phyloP scores from a whole-genome alignment of 192 early-diverging fungal species.

The Entomortierella beljakovae region DNA sequence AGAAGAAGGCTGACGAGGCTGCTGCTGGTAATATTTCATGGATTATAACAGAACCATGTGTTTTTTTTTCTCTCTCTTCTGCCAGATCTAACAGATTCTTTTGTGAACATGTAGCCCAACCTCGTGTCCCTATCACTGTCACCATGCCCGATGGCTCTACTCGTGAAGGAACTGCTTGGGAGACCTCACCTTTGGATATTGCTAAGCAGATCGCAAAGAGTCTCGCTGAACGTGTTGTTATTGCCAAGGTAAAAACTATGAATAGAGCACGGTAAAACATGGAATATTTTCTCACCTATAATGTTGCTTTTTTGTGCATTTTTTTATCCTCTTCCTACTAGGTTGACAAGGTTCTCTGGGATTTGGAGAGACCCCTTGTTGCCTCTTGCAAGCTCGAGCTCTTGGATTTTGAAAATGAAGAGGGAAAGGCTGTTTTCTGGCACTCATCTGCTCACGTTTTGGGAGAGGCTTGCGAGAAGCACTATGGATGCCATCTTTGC shows the following conservation, averaged over 20 bases:
- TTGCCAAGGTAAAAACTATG: constrained; percentile 81
- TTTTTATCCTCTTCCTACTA: background rate
- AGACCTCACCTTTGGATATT: constrained; percentile 95
- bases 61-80: background rate
- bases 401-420: constrained; percentile 93
- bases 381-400: constrained; percentile 83
- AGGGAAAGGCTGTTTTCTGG: constrained; percentile 97
- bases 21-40: constrained; percentile 62
- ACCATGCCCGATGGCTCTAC: constrained; percentile 89
- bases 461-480: constrained; percentile 96
- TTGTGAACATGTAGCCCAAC: constrained; percentile 62
- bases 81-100: background rate
- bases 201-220: constrained; percentile 91
- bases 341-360: constrained; percentile 88
- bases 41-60: no score
- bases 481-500: constrained; percentile 98
- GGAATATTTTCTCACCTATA: background rate
- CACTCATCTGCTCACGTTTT: constrained; percentile 98
- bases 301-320: background rate
- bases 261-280: background rate
- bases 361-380: constrained; percentile 91
- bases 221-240: constrained; percentile 89
- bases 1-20: constrained; percentile 71
- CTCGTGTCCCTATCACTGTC: constrained; percentile 81
- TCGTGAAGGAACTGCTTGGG: constrained; percentile 89